Evolutionary conservation across 2,329 filamentous ascomycete genomes (phyloP).

Genomic region (Hypoxylon sp.): DNA sequence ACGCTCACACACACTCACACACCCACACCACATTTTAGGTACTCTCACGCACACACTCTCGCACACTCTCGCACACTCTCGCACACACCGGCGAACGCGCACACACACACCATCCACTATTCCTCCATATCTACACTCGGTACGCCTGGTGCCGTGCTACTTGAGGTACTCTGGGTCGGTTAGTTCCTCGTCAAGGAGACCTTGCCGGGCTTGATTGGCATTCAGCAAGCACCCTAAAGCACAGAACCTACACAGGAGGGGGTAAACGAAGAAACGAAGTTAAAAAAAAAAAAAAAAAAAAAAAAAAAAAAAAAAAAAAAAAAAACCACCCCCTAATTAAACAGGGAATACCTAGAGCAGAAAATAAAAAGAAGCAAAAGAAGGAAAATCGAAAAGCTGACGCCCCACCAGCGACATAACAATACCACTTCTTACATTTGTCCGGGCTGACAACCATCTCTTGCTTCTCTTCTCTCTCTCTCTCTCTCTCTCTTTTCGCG

Average conservation of each 20-base stretch:
- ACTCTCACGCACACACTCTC: too few relatives aligned
- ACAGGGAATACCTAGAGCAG: too few relatives aligned
- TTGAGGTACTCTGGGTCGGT: slow-evolving; percentile 27
- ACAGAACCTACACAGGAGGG: slow-evolving; percentile 27
- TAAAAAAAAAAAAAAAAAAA: too few relatives aligned
- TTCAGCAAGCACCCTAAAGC: slow-evolving; percentile 31
- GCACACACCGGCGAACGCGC: not conserved
- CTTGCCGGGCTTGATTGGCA: slow-evolving; percentile 30
- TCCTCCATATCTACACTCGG: slow-evolving; percentile 4
- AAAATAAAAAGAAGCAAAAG: slow-evolving; percentile 1
- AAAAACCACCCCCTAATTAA: too few relatives aligned
- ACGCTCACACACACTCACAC: not conserved
- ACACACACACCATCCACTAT: not conserved
- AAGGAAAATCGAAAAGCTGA: slow-evolving; percentile 25
- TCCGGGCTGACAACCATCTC: too few relatives aligned
- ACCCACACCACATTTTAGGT: too few relatives aligned
- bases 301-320: too few relatives aligned
- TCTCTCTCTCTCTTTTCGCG: slow-evolving; percentile 25
- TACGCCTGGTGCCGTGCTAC: slow-evolving; percentile 32
- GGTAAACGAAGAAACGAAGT: not conserved
- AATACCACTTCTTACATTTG: slow-evolving; percentile 15
- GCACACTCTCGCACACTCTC: not conserved
- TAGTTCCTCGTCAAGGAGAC: slow-evolving; percentile 27
- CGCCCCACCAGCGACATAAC: slow-evolving; percentile 32
- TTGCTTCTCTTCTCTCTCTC: not conserved